Percentiles rank a stretch among this genome's conserved stretches.
Conservation (phyloP, 208 protist genomes). For the Wallacemonas sp. region DNA sequence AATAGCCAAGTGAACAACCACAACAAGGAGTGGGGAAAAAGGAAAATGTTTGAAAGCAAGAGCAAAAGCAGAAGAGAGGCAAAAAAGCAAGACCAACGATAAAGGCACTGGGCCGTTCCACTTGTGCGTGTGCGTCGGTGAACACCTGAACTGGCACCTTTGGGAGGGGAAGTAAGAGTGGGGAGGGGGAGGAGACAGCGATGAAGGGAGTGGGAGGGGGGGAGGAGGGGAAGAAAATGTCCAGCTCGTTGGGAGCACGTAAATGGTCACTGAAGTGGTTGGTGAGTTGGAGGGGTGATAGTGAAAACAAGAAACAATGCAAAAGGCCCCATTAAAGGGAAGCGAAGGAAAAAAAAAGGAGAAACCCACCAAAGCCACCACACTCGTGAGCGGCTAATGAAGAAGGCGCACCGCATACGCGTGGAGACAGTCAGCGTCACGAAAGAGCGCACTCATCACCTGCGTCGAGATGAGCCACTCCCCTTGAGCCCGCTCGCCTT, state of each 20-base stretch:
- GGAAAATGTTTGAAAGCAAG: conserved; percentile 3
- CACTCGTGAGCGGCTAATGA: background rate
- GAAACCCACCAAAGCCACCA: background rate
- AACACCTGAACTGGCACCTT: too few species aligned
- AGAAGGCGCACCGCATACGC: conserved; percentile 6
- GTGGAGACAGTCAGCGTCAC: conserved; percentile 4
- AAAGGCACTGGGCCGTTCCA: too few species aligned
- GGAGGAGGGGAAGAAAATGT: background rate
- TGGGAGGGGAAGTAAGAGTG: too few species aligned
- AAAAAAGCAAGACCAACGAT: background rate
- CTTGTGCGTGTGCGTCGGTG: too few species aligned
- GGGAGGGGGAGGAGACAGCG: background rate
- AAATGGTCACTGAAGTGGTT: too few species aligned
- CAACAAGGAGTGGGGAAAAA: too few species aligned
- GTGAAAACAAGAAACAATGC: background rate
- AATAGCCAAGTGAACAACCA: too few species aligned
- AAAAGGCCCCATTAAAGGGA: too few species aligned
- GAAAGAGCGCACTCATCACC: background rate
- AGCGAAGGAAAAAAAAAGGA: background rate
- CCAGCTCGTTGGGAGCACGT: too few species aligned
- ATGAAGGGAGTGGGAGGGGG: background rate
- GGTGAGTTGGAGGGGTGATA: background rate
- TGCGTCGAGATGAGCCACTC: background rate
- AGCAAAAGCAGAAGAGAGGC: conserved; percentile 14
- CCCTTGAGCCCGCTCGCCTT: background rate